A percentile compares a stretch with the other conserved stretches of the same genome.
Conservation (phyloP, 345 rosid genomes). For the Eutrema japonicum region DNA sequence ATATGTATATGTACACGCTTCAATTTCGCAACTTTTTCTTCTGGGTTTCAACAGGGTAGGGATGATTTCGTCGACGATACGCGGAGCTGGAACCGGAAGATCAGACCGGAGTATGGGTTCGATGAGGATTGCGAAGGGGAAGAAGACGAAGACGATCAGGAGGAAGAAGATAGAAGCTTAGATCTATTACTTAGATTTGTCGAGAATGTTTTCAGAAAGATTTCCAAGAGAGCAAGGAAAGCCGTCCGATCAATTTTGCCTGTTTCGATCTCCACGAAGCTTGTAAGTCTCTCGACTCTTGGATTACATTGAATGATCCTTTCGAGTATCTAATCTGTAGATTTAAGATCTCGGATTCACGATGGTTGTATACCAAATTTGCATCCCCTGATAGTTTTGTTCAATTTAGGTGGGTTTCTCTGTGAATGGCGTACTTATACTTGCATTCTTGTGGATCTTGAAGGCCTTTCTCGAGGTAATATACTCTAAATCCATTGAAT, state of each 20-base stretch:
- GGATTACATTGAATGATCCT: slow-evolving; percentile 5
- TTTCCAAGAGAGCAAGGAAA: slow-evolving; percentile 76
- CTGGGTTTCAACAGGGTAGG: slow-evolving; percentile 41
- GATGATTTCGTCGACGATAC: slow-evolving; percentile 51
- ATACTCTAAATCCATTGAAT: background rate
- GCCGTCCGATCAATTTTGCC: slow-evolving; percentile 90
- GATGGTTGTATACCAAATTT: background rate
- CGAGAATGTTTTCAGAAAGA: slow-evolving; percentile 68
- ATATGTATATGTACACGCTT: background rate
- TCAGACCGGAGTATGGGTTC: slow-evolving; percentile 48
- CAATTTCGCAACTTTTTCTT: background rate
- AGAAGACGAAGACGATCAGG: slow-evolving; percentile 61
- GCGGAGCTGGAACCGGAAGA: slow-evolving; percentile 75
- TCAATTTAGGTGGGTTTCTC: slow-evolving; percentile 74
- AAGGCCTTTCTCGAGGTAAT: slow-evolving; percentile 94
- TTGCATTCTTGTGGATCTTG: slow-evolving; percentile 84
- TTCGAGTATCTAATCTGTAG: background rate
- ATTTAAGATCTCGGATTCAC: slow-evolving; percentile 10
- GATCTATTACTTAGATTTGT: slow-evolving; percentile 75
- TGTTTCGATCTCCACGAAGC: slow-evolving; percentile 59
- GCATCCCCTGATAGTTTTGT: background rate
- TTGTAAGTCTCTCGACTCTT: slow-evolving; percentile 49
- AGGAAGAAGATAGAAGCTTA: slow-evolving; percentile 83
- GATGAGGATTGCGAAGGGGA: slow-evolving; percentile 47
- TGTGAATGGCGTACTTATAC: slow-evolving; percentile 78